phyloP scores from a whole-genome alignment of 495 filamentous ascomycete species.

The Aspergillus panamensis region DNA sequence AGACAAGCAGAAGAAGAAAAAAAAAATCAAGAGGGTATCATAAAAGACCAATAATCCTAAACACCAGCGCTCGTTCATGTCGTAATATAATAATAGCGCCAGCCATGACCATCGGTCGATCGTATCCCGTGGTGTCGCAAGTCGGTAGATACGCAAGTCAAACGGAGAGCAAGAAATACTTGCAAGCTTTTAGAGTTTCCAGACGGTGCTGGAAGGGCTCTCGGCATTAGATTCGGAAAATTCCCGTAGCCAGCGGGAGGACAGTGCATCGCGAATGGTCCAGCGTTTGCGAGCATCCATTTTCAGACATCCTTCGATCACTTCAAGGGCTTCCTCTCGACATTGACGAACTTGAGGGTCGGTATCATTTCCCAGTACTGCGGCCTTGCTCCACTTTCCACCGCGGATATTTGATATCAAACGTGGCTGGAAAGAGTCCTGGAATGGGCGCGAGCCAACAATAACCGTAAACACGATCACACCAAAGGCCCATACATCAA shows the following conservation, averaged over 20 bases:
- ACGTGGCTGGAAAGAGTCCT: constrained; percentile 56
- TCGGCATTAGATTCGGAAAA: constrained; percentile 30
- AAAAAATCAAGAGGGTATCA: constrained; percentile 24
- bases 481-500: constrained; percentile 73
- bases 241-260: constrained; percentile 53
- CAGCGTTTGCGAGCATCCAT: constrained; percentile 51
- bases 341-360: constrained; percentile 24
- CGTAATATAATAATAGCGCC: constrained; percentile 17
- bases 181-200: constrained; percentile 33
- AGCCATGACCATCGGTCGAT: constrained; percentile 19
- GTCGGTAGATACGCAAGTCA: not conserved
- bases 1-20: constrained; percentile 12
- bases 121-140: constrained; percentile 3
- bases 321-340: constrained; percentile 45
- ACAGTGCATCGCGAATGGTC: constrained; percentile 52
- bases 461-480: constrained; percentile 62
- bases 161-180: not conserved
- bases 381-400: constrained; percentile 58
- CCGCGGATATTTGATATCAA: constrained; percentile 57
- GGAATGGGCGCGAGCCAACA: constrained; percentile 66
- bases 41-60: constrained; percentile 24
- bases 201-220: constrained; percentile 28
- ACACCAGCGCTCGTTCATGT: constrained; percentile 23
- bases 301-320: constrained; percentile 51
- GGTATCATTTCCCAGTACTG: constrained; percentile 38